Base-by-base conservation (phyloP, 2,329 filamentous ascomycete species). In the Hypoxylon sp. region DNA sequence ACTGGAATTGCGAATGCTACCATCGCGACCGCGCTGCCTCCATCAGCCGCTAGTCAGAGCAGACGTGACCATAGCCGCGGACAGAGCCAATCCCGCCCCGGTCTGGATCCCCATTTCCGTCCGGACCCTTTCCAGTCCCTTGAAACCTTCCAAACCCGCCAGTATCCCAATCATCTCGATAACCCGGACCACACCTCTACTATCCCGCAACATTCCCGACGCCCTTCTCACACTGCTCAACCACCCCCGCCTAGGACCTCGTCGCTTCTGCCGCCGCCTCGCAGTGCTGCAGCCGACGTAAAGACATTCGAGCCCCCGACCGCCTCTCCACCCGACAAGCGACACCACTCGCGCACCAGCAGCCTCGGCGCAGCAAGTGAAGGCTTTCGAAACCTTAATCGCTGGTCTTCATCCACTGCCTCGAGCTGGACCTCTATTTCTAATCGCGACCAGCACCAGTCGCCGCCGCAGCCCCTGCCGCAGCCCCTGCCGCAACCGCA, bases 351-450 rank as follows among this genome's bases (percentile, higher is more conserved):
- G 54, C 67, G 65, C 41, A 57, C 66, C 6, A 66, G 60, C 51
- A 70, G 69, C 60, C 62, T 63, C 21, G 68, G 65, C 20, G 64
- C 56, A 20, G 54, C 74, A 60, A 78, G 73, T 67, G 79, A 82
- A 54, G 72, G 75, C 40, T 75, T 79, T 35, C 79, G 77, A 68
- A 79, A 78, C 61, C 74, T 81, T 58, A 80, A 83, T 67, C 78
- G 81, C 67, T 83, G 47, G 11, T 51, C 27, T 3, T 17, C 20
- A n/a, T 33, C 52, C 15, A 42, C 38, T 24, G 26, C 38, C 13
- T 42, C 38, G 38, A 42, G 38, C 10, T 13, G 38, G 11, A 33
- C 41, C 18, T 40, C 48, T 21, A 49, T 64, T 35, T 61, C 61
- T 24, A 60, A 58, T 18, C 62, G 63, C 21, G 58, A 63, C 20